Percentiles rank a stretch among this genome's conserved stretches.
Evolutionary conservation across 345 rosid species (phyloP).

Genomic region (Odontarrhena argentea): DNA sequence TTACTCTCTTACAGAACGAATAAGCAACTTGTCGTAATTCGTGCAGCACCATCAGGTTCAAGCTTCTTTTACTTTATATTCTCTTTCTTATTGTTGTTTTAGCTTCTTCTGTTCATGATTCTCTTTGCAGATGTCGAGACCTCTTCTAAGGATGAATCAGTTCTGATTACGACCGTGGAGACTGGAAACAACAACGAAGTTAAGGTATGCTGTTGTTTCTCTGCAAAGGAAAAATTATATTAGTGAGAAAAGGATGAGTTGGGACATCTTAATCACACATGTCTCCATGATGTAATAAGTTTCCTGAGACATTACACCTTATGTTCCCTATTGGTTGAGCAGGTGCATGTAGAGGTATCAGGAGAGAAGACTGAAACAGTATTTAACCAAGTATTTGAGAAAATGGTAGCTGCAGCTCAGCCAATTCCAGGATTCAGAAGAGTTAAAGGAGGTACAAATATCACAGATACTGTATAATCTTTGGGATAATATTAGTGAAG

Average conservation of each 20-base stretch:
- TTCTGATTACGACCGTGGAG: constrained; percentile 38
- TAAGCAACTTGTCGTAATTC: constrained; percentile 36
- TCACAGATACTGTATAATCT: constrained; percentile 8
- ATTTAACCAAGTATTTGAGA: constrained; percentile 66
- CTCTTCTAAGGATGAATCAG: constrained; percentile 55
- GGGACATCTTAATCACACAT: background rate
- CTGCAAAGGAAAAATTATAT: background rate
- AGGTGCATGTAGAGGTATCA: constrained; percentile 69
- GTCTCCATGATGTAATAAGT: background rate
- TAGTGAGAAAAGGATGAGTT: background rate
- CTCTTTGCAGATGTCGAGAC: constrained; percentile 47
- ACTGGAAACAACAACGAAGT: constrained; percentile 30
- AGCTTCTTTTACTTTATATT: background rate
- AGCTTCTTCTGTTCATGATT: background rate
- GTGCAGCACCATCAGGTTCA: constrained; percentile 60
- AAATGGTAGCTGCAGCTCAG: constrained; percentile 95
- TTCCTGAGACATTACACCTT: constrained; percentile 15
- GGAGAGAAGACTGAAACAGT: constrained; percentile 68
- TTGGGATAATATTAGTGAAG: constrained; percentile 7
- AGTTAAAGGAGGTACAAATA: constrained; percentile 80
- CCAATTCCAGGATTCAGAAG: constrained; percentile 96
- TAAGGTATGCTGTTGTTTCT: constrained; percentile 34
- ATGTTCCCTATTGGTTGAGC: constrained; percentile 16
- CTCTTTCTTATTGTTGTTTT: constrained; percentile 12
- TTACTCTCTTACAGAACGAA: constrained; percentile 44